Conservation (phyloP, 768 basidiomycete genomes). For the Suillus occidentalis region DNA sequence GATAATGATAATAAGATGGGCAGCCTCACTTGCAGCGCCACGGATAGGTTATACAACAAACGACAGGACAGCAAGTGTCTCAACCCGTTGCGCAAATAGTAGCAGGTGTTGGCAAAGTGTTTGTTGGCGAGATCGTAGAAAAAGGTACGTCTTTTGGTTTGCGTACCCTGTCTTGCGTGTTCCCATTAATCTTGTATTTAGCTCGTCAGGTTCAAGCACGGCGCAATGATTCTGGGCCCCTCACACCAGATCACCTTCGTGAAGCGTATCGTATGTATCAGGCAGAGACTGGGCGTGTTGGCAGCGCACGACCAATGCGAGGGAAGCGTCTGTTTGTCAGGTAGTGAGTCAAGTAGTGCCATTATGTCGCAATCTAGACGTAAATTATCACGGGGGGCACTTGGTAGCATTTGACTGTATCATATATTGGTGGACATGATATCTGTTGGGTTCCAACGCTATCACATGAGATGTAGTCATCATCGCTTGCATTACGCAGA, state of each 20-base stretch:
- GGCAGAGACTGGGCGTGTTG: constrained; percentile 77
- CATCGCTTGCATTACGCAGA: neutral
- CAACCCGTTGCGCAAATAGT: constrained; percentile 87
- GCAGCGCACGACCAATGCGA: constrained; percentile 68
- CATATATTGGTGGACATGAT: neutral
- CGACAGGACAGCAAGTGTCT: constrained; percentile 77
- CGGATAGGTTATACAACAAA: constrained; percentile 77
- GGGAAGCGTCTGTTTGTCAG: constrained; percentile 71
- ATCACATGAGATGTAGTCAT: neutral
- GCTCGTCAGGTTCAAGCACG: constrained; percentile 76
- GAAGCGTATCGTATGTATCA: constrained; percentile 88
- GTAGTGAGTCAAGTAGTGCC: neutral
- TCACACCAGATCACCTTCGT: constrained; percentile 86
- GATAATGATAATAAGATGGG: neutral
- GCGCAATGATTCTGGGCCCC: constrained; percentile 71
- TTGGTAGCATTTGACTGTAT: neutral
- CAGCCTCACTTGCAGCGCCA: neutral
- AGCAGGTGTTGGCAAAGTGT: constrained; percentile 88
- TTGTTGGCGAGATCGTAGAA: constrained; percentile 90
- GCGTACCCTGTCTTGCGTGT: neutral
- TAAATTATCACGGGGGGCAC: neutral
- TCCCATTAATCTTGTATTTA: constrained; percentile 25
- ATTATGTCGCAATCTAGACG: neutral
- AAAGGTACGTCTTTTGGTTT: constrained; percentile 51
- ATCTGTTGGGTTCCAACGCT: neutral